phyloP scores from a whole-genome alignment of 2,329 filamentous ascomycete genomes.

The Ceratocystis harringtonii region DNA sequence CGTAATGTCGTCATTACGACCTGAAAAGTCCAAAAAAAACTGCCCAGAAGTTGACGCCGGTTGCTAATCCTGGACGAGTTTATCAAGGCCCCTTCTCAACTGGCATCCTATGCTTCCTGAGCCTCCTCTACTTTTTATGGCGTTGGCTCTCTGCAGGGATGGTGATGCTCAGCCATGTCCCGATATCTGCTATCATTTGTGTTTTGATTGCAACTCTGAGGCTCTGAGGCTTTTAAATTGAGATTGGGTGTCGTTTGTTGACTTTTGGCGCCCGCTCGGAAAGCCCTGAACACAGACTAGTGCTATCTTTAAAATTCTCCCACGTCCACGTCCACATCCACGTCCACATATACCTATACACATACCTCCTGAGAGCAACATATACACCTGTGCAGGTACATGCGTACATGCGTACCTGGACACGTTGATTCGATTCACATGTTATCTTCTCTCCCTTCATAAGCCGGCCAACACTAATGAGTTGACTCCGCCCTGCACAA shows the following conservation, averaged over 20 bases:
- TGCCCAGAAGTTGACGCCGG: slow-evolving; percentile 1
- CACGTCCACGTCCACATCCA: neutral
- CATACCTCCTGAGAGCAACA: neutral
- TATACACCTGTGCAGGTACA: neutral
- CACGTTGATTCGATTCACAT: neutral
- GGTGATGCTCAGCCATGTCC: slow-evolving; percentile 5
- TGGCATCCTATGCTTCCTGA: neutral
- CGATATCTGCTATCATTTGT: too few species aligned
- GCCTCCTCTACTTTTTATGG: too few species aligned
- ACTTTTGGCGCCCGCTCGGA: neutral
- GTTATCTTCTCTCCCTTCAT: neutral
- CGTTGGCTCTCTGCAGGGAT: neutral
- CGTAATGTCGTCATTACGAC: slow-evolving; percentile 14
- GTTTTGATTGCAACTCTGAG: slow-evolving; percentile 13
- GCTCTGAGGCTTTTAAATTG: slow-evolving; percentile 16
- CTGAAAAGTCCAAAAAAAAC: slow-evolving; percentile 12
- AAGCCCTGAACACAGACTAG: neutral
- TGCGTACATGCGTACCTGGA: neutral
- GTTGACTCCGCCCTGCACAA: neutral
- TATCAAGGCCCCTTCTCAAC: slow-evolving; percentile 9
- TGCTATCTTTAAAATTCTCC: neutral
- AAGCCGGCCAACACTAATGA: neutral
- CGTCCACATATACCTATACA: neutral
- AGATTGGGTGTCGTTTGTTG: neutral
- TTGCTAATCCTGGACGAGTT: slow-evolving; percentile 13